phyloP scores from a whole-genome alignment of 1,139 yeast species.

The Nematodospora anomalae region DNA sequence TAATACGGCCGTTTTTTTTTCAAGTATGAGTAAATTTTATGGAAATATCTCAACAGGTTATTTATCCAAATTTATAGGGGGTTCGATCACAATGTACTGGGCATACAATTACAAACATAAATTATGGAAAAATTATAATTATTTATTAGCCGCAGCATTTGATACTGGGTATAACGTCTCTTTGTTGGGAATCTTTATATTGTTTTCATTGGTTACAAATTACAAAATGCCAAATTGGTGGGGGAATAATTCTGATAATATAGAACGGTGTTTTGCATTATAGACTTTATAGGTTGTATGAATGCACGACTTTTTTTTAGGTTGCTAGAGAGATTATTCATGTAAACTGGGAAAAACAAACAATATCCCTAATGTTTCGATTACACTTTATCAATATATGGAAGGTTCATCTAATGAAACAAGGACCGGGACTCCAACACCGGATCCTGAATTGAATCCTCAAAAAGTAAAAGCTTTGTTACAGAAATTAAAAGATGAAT shows the following conservation, averaged over 20 bases:
- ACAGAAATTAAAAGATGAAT: conserved; percentile 52
- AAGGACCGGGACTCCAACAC: conserved; percentile 12
- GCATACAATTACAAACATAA: conserved; percentile 37
- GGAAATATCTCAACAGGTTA: conserved; percentile 55
- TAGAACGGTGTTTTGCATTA: conserved; percentile 46
- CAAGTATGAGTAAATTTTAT: conserved; percentile 48
- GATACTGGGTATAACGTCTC: conserved; percentile 52
- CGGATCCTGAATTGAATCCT: conserved; percentile 17
- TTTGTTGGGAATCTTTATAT: conserved; percentile 37
- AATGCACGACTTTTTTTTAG: too few species aligned
- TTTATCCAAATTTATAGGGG: conserved; percentile 47
- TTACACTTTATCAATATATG: background rate
- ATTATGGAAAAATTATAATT: conserved; percentile 46
- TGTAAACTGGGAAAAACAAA: too few species aligned
- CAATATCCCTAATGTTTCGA: too few species aligned
- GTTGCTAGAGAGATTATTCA: too few species aligned
- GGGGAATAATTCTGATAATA: conserved; percentile 44
- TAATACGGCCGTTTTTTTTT: conserved; percentile 52
- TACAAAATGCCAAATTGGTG: conserved; percentile 48
- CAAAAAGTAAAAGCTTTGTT: conserved; percentile 13
- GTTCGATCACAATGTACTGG: conserved; percentile 50
- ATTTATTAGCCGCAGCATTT: conserved; percentile 50
- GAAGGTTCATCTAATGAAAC: conserved; percentile 1
- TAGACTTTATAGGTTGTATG: background rate
- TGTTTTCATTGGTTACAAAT: conserved; percentile 33